Evolutionary conservation across 768 basidiomycete genomes (phyloP).

Genomic region (Phlegmacium glaucopus): DNA sequence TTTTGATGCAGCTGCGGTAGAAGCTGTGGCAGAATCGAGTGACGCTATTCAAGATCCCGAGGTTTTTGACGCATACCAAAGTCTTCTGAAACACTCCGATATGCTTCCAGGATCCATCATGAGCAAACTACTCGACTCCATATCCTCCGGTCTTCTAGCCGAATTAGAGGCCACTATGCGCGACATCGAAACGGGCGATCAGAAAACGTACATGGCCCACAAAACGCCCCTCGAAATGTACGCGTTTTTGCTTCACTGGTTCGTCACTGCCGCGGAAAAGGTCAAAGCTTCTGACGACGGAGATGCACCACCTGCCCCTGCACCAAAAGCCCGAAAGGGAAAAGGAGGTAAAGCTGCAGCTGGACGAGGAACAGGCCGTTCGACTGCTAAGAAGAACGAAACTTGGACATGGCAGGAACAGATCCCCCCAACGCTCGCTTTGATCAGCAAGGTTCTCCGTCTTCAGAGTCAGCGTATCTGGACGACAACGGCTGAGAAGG

Average conservation of each 20-base stretch:
- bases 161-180: conserved; percentile 70
- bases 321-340: conserved; percentile 51
- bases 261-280: conserved; percentile 77
- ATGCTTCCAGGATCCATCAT: conserved; percentile 61
- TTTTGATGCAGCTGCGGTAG: conserved; percentile 61
- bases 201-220: conserved; percentile 57
- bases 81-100: conserved; percentile 73
- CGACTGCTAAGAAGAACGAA: conserved; percentile 38
- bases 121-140: conserved; percentile 85
- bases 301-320: conserved; percentile 40
- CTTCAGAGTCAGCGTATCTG: conserved; percentile 77
- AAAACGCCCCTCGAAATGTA: conserved; percentile 84
- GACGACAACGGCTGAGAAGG: conserved; percentile 83
- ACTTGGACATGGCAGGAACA: conserved; percentile 80
- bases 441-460: conserved; percentile 71
- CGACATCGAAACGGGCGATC: conserved; percentile 69
- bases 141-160: conserved; percentile 69
- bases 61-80: conserved; percentile 80
- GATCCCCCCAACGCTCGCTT: conserved; percentile 61
- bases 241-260: conserved; percentile 91
- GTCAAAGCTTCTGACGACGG: conserved; percentile 52
- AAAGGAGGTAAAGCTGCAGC: conserved; percentile 54
- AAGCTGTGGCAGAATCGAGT: conserved; percentile 71
- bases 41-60: conserved; percentile 65
- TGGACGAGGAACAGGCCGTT: conserved; percentile 25